A percentile compares a stretch with the other conserved stretches of the same genome.
Conservation (phyloP, 2,329 filamentous ascomycete species). For the Colletotrichum coccodes region DNA sequence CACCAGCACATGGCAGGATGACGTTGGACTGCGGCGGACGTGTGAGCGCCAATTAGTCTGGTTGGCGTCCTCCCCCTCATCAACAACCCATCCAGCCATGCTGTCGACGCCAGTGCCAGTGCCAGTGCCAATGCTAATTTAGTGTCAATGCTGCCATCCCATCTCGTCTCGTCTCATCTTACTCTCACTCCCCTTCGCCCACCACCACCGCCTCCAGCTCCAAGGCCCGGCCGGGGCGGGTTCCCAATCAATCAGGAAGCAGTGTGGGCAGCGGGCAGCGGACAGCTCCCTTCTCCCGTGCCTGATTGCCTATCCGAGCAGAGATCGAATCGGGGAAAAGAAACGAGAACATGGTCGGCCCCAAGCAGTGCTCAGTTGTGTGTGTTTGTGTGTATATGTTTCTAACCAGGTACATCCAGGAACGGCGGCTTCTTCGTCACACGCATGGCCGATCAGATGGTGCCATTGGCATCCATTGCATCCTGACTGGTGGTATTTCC, state of each 20-base stretch:
- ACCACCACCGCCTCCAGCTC: background rate
- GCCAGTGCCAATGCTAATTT: background rate
- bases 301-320: slow-evolving; percentile 21
- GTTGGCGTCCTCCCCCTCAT: background rate
- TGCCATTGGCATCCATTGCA: slow-evolving; percentile 18
- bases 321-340: slow-evolving; percentile 13
- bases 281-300: slow-evolving; percentile 9
- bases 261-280: background rate
- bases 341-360: background rate
- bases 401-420: slow-evolving; percentile 23
- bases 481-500: slow-evolving; percentile 16
- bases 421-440: slow-evolving; percentile 30
- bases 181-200: background rate
- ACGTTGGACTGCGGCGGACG: slow-evolving; percentile 21
- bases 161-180: background rate
- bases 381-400: too few species aligned
- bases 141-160: background rate
- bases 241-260: background rate
- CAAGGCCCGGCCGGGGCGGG: background rate
- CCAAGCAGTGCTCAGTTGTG: background rate
- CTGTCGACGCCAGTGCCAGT: background rate
- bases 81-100: slow-evolving; percentile 1
- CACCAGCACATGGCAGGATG: slow-evolving; percentile 16
- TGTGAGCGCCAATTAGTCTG: slow-evolving; percentile 13
- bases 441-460: slow-evolving; percentile 30